phyloP scores from a whole-genome alignment of 2,329 filamentous ascomycete genomes.

The Ophiostoma ips region DNA sequence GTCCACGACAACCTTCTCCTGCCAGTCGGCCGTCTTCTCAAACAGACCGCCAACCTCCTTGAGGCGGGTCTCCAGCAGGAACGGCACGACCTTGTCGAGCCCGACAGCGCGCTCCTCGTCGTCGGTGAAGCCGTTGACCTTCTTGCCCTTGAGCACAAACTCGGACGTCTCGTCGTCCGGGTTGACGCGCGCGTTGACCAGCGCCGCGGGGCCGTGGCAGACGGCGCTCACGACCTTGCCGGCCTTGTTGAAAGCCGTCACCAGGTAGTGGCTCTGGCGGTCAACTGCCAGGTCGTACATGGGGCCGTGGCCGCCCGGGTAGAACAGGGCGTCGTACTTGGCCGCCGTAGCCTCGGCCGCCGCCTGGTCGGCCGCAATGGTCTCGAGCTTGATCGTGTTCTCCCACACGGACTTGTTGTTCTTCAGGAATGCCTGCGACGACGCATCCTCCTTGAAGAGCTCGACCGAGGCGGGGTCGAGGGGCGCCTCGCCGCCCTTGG shows the following conservation, averaged over 20 bases:
- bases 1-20: slow-evolving; percentile 34
- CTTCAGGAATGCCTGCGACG: slow-evolving; percentile 39
- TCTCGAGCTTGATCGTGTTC: slow-evolving; percentile 12
- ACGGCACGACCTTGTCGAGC: slow-evolving; percentile 33
- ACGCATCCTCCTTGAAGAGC: slow-evolving; percentile 36
- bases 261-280: slow-evolving; percentile 41
- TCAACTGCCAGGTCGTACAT: slow-evolving; percentile 54
- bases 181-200: slow-evolving; percentile 38
- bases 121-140: slow-evolving; percentile 47
- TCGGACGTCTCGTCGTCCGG: slow-evolving; percentile 26
- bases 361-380: slow-evolving; percentile 36
- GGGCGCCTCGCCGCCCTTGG: slow-evolving; percentile 45
- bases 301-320: slow-evolving; percentile 42
- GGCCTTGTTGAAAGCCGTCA: slow-evolving; percentile 46
- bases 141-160: slow-evolving; percentile 39
- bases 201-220: slow-evolving; percentile 53
- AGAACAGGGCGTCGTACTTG: slow-evolving; percentile 15
- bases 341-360: slow-evolving; percentile 16
- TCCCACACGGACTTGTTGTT: slow-evolving; percentile 27
- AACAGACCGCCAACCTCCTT: slow-evolving; percentile 38
- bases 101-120: slow-evolving; percentile 36
- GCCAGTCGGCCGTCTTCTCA: slow-evolving; percentile 39
- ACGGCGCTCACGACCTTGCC: slow-evolving; percentile 53
- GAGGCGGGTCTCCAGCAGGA: slow-evolving; percentile 45
- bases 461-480: slow-evolving; percentile 46